Evolutionary conservation across 108 stramenopile genomes (phyloP).

Genomic region (Cyclotella kingstonii): DNA sequence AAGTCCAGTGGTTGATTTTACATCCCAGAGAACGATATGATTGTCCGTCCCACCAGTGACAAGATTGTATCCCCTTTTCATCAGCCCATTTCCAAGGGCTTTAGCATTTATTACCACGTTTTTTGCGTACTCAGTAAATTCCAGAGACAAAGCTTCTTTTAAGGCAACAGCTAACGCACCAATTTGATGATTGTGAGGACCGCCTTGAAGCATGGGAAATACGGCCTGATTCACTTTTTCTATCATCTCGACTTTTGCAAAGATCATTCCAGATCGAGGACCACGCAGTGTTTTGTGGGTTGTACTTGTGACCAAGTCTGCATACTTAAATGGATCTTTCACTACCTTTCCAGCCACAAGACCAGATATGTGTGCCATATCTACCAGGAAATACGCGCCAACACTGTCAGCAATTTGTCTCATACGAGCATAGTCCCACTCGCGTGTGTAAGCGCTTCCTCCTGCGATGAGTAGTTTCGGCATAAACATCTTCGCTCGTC

Average conservation of each 20-base stretch:
- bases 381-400: conserved; percentile 96
- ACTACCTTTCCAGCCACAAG: conserved; percentile 93
- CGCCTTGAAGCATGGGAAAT: conserved; percentile 99
- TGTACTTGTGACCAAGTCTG: conserved; percentile 99
- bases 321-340: conserved; percentile 90
- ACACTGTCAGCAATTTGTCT: conserved; percentile 95
- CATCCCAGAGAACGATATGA: conserved; percentile 99
- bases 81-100: conserved; percentile 82
- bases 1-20: conserved; percentile 83
- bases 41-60: conserved; percentile 99
- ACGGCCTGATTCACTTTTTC: conserved; percentile 94
- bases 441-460: conserved; percentile 97
- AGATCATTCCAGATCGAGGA: conserved; percentile 99
- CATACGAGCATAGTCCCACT: conserved; percentile 98
- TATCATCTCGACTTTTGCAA: conserved; percentile 89
- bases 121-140: conserved; percentile 86
- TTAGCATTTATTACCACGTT: conserved; percentile 90
- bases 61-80: conserved; percentile 81
- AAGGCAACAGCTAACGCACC: conserved; percentile 97
- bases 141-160: conserved; percentile 89
- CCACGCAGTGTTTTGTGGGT: conserved; percentile 99
- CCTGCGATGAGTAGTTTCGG: conserved; percentile 98
- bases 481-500: conserved; percentile 93
- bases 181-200: conserved; percentile 99
- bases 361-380: conserved; percentile 99